Percentiles rank a stretch among this genome's conserved stretches.
Conservation (phyloP, 768 basidiomycete species). For the Collybia mongolica region DNA sequence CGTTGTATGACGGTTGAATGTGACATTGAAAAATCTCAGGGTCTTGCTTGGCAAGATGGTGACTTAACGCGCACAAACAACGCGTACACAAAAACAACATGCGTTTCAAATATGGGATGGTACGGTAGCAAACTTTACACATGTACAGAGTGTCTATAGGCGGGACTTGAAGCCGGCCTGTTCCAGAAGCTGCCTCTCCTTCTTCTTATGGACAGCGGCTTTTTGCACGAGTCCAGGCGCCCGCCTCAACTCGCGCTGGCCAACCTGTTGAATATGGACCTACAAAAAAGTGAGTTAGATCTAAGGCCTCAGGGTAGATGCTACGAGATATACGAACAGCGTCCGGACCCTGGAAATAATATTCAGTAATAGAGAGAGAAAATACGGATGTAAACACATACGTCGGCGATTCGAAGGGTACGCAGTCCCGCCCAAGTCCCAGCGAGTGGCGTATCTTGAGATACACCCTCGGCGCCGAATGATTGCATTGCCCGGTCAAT, state of each 20-base stretch:
- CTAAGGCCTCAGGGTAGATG: background rate
- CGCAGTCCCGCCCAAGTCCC: slow-evolving; percentile 74
- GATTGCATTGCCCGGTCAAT: slow-evolving; percentile 96
- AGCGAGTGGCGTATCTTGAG: slow-evolving; percentile 86
- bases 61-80: slow-evolving; percentile 3
- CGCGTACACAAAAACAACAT: background rate
- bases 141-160: slow-evolving; percentile 33
- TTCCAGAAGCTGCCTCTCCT: slow-evolving; percentile 57
- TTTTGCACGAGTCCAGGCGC: slow-evolving; percentile 60
- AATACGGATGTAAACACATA: slow-evolving; percentile 31
- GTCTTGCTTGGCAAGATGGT: background rate
- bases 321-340: slow-evolving; percentile 44
- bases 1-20: slow-evolving; percentile 12
- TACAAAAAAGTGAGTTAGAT: slow-evolving; percentile 26
- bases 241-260: slow-evolving; percentile 82
- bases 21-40: slow-evolving; percentile 10
- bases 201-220: slow-evolving; percentile 53
- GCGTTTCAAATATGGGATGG: no score
- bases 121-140: background rate
- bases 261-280: slow-evolving; percentile 96
- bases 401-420: slow-evolving; percentile 87
- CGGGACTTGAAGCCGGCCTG: slow-evolving; percentile 61
- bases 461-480: slow-evolving; percentile 95
- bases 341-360: slow-evolving; percentile 63
- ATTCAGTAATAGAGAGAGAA: slow-evolving; percentile 3